Evolutionary conservation across 176 grass and related monocot species (phyloP), one percentile per base, ranked within the genome.

Genomic region (Poa pratensis): DNA sequence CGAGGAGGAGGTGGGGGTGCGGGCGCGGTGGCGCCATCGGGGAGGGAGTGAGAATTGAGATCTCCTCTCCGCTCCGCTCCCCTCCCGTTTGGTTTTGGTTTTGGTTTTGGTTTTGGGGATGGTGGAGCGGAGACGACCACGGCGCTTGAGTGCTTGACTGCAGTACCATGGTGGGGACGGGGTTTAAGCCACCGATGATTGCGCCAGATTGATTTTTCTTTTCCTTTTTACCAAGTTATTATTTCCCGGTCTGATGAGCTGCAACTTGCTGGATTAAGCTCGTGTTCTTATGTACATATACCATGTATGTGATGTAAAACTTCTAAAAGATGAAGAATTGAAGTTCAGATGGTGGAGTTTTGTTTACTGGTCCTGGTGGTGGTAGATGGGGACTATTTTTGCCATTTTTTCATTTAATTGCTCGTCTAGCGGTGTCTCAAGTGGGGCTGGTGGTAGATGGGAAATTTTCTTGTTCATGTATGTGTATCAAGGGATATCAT

Each of bases 1-100:
- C 7, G 5, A 81, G 48, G 45, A 78, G 63, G 61, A 82, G 51
- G 1, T 0, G 67, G 13, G 13, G 19, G 52, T 45, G 77, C 51
- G 80, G 66, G 75, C 22, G 57, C 5, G 37, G 75, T 2, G 88
- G 80, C 80, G 85, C 85, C 89, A 90, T 90, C 79, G 18, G 80
- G 78, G 54, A n/a, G 54, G 65, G 26, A 75, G 27, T 3, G 3
- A 26, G 26, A 68, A 79, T 39, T 34, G 66, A 79, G 83, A 87
- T 81, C 87, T 72, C 55, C 87, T 72, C 55, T 8, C 7, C 35
- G 35, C 35, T 5, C 37, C 37, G 40, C 68, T 30, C 70, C 28
- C 19, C 49, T 42, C 54, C 39, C 18, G 18, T 51, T 50, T 43
- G 54, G 50, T 42, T 42, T 42, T 42, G 39, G 50, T 42, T 42